A percentile compares a stretch with the other conserved stretches of the same genome.
phyloP scores from a whole-genome alignment of 768 basidiomycete genomes.

The Hemileccinum rubropunctum region DNA sequence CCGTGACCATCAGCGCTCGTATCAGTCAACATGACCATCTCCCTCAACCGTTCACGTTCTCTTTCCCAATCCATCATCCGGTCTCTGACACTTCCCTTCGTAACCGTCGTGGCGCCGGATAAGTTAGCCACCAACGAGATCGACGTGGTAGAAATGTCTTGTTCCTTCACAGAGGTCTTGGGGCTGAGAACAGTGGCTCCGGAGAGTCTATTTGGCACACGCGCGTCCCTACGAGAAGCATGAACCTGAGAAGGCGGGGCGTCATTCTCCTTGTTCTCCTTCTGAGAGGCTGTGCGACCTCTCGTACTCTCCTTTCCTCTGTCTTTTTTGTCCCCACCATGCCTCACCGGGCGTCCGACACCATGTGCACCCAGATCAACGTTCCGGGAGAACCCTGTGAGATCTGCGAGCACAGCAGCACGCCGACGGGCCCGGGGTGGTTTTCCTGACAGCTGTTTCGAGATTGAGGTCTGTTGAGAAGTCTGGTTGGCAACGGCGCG shows the following conservation, averaged over 20 bases:
- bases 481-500: constrained; percentile 23
- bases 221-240: constrained; percentile 5
- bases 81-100: constrained; percentile 43
- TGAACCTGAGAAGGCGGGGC: constrained; percentile 2
- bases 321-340: constrained; percentile 29
- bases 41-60: constrained; percentile 64
- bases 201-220: constrained; percentile 1
- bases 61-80: constrained; percentile 76
- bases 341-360: constrained; percentile 18
- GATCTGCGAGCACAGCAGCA: constrained; percentile 37
- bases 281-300: constrained; percentile 11
- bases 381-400: constrained; percentile 37
- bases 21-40: constrained; percentile 64
- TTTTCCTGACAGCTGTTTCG: constrained; percentile 28
- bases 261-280: constrained; percentile 31
- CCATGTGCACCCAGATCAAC: constrained; percentile 31
- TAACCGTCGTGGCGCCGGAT: constrained; percentile 12
- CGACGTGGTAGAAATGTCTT: constrained; percentile 7
- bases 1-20: constrained; percentile 41
- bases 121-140: constrained; percentile 18
- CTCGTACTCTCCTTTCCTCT: constrained; percentile 22
- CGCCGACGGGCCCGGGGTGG: constrained; percentile 27
- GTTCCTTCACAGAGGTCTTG: constrained; percentile 18
- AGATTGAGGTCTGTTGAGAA: constrained; percentile 3
- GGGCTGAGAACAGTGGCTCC: constrained; percentile 6